Conservation (phyloP, 441 rosid species). For the Syzygium syzygioides region DNA sequence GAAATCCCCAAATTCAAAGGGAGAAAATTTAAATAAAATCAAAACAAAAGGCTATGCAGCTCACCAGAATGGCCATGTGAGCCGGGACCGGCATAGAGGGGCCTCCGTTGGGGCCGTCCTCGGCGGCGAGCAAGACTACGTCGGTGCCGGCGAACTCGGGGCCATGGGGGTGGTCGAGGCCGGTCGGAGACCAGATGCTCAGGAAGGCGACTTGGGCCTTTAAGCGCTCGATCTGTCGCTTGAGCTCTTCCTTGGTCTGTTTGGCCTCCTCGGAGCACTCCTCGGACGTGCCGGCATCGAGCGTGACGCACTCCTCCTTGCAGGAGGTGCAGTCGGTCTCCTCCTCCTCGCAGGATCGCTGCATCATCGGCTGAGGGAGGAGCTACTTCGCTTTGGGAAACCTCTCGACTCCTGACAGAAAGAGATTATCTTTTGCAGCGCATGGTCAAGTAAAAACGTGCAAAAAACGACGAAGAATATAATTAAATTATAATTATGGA, state of each 20-base stretch:
- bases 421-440: neutral
- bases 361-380: neutral
- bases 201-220: constrained; percentile 64
- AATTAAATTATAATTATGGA: neutral
- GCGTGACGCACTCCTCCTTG: constrained; percentile 40
- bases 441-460: neutral
- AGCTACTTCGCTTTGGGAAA: neutral
- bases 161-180: constrained; percentile 16
- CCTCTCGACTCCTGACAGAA: neutral
- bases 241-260: constrained; percentile 76
- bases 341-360: neutral
- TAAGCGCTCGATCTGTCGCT: constrained; percentile 76
- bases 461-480: neutral
- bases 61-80: constrained; percentile 64
- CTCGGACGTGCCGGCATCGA: constrained; percentile 74
- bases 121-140: constrained; percentile 53
- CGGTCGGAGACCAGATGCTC: constrained; percentile 46
- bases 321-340: constrained; percentile 46
- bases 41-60: neutral
- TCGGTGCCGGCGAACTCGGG: constrained; percentile 62
- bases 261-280: constrained; percentile 81
- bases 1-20: neutral
- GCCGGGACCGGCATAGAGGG: constrained; percentile 52
- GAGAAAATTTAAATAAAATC: neutral
- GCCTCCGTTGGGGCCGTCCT: constrained; percentile 24